phyloP scores from a whole-genome alignment of 2,329 filamentous ascomycete genomes.

The Basipetospora chlamydospora region DNA sequence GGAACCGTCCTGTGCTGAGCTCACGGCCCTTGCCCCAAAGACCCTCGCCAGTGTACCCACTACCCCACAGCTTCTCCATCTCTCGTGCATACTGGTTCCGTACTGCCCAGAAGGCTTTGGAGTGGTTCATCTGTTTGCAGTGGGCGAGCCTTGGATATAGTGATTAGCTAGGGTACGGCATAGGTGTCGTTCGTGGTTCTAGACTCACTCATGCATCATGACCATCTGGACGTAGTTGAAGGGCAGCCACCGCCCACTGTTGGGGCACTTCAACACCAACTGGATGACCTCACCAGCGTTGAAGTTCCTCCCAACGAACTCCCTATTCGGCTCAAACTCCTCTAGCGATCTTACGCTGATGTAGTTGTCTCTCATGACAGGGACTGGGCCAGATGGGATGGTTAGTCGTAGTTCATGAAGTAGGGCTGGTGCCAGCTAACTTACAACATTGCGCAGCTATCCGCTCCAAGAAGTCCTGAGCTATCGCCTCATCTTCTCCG shows the following conservation, averaged over 20 bases:
- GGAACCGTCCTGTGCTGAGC: conserved; percentile 46
- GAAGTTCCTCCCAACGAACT: conserved; percentile 83
- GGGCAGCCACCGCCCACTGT: conserved; percentile 56
- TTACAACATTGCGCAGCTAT: conserved; percentile 67
- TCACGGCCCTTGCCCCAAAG: conserved; percentile 63
- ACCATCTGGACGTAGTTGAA: conserved; percentile 83
- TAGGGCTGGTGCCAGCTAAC: conserved; percentile 9
- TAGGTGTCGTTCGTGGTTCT: too few relatives aligned
- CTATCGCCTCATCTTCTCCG: conserved; percentile 44
- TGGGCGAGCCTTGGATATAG: conserved; percentile 59
- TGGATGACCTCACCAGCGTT: conserved; percentile 81
- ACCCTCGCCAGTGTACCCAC: conserved; percentile 64
- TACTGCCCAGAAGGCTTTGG: conserved; percentile 65
- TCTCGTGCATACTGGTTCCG: conserved; percentile 58
- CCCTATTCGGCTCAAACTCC: conserved; percentile 65
- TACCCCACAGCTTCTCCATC: conserved; percentile 55
- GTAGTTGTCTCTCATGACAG: conserved; percentile 53
- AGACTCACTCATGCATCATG: conserved; percentile 70
- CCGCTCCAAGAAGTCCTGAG: conserved; percentile 58
- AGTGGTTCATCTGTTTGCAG: conserved; percentile 87
- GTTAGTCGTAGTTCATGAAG: conserved; percentile 3
- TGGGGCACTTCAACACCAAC: conserved; percentile 58
- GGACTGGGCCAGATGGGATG: conserved; percentile 25
- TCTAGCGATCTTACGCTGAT: conserved; percentile 53
- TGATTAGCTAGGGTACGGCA: background rate